Conservation (phyloP, 1,284 basidiomycete species). For the Leccinum glutinopallens region DNA sequence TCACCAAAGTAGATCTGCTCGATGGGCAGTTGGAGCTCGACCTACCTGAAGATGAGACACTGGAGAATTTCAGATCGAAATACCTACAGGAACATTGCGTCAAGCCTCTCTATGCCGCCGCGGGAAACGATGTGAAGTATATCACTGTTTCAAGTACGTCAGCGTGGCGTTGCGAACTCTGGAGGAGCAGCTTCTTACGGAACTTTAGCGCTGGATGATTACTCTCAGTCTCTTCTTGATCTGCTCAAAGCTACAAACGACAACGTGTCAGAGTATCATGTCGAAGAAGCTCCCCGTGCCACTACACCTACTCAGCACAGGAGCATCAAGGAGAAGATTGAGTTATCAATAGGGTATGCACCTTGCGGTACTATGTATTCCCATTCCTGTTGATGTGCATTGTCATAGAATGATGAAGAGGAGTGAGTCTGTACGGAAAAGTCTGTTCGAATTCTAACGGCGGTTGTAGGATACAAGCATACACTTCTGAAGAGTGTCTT, state of each 20-base stretch:
- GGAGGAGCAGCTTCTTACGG: background rate
- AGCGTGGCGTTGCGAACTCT: background rate
- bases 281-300: background rate
- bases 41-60: background rate
- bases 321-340: background rate
- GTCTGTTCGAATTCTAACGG: background rate
- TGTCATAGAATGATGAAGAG: background rate
- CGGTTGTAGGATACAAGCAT: background rate
- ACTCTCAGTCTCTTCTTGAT: background rate
- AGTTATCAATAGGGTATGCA: background rate
- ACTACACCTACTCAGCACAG: background rate
- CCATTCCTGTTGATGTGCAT: background rate
- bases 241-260: background rate
- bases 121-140: background rate
- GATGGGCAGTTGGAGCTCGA: background rate
- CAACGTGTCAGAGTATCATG: background rate
- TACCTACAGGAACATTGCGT: background rate
- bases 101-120: background rate
- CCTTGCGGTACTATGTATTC: background rate
- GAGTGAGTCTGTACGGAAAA: background rate
- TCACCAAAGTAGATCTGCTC: background rate
- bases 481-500: background rate
- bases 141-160: background rate
- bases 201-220: background rate
- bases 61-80: background rate